A percentile compares a stretch with the other conserved stretches of the same genome.
Evolutionary conservation across 2,329 filamentous ascomycete species (phyloP).

Genomic region (Trichoderma arundinaceum): DNA sequence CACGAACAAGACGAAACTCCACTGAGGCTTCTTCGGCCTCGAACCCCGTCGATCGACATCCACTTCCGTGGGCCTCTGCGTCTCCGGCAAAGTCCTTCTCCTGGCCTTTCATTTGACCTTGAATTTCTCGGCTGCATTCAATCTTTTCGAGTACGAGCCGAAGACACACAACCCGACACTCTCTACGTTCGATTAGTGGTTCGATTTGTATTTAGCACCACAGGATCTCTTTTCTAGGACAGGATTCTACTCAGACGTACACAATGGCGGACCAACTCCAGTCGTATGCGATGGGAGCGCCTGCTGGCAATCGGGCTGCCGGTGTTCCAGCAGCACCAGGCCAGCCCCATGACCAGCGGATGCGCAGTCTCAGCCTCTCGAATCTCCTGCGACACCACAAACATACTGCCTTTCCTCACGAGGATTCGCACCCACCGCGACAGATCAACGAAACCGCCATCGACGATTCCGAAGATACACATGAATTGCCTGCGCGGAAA

Average conservation of each 20-base stretch:
- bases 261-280: slow-evolving; percentile 37
- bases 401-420: slow-evolving; percentile 47
- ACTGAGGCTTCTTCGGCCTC: slow-evolving; percentile 13
- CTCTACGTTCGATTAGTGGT: slow-evolving; percentile 14
- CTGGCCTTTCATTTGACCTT: neutral
- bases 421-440: slow-evolving; percentile 42
- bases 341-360: slow-evolving; percentile 46
- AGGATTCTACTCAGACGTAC: slow-evolving; percentile 54
- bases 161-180: neutral
- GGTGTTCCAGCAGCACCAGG: slow-evolving; percentile 32
- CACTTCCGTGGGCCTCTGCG: neutral
- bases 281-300: slow-evolving; percentile 7
- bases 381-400: slow-evolving; percentile 57
- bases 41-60: slow-evolving; percentile 24
- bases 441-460: slow-evolving; percentile 43
- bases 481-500: slow-evolving; percentile 36
- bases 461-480: slow-evolving; percentile 41
- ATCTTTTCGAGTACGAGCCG: neutral
- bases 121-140: neutral
- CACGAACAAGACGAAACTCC: slow-evolving; percentile 18
- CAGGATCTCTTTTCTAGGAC: slow-evolving; percentile 46
- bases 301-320: slow-evolving; percentile 16
- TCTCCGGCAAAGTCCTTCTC: neutral
- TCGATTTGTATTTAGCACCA: slow-evolving; percentile 33
- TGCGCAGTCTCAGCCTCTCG: slow-evolving; percentile 58